Evolutionary conservation across 495 filamentous ascomycete genomes (phyloP), one percentile per base, ranked within the genome.

Genomic region (Emericellopsis terricola): DNA sequence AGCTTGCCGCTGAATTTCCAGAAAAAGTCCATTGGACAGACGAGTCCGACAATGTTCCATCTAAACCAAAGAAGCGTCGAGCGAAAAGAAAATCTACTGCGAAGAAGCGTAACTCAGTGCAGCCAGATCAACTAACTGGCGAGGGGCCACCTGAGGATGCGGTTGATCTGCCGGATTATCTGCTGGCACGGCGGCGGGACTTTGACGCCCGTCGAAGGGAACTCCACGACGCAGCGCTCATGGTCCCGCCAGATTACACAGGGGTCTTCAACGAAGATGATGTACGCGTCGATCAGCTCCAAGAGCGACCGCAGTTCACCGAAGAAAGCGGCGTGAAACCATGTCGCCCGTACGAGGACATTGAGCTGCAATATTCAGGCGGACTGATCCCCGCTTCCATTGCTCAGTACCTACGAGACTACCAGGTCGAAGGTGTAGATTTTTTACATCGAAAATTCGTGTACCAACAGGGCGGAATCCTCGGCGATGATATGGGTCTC

Each of bases 401-500:
- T 35, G 84, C 89, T 2, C 87, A 93, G 49, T 94, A 87, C 62
- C 62, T 97, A 24, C 73, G 89, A 19, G 77, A 81, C 38, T 97
- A 97, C 48, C 89, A 97, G 52, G 63, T 96, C 3, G 65, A 81
- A 21, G 89, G 89, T 16, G 82, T 73, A 7, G 71, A 67, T 13
- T 96, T 94, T 48, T 58, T 97, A 5, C 91, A 97, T 50, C 69
- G 83, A 39, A 58, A 77, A 19, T 97, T 97, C 45, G 78, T 94
- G 13, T 89, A 82, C 45, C 91, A 96, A 40, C 81, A 76, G 38
- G 89, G 91, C 3, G 85, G 81, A 3, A 78, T 97, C 15, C 63
- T 97, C 2, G 71, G 91, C 1, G 89, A 97, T 52, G 89, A 97
- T 47, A 97, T 97, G 89, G 89, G 89, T 20, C 55, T 97, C 19